Conservation (phyloP, 2,329 filamentous ascomycete species). For the Neofusicoccum sp. region DNA sequence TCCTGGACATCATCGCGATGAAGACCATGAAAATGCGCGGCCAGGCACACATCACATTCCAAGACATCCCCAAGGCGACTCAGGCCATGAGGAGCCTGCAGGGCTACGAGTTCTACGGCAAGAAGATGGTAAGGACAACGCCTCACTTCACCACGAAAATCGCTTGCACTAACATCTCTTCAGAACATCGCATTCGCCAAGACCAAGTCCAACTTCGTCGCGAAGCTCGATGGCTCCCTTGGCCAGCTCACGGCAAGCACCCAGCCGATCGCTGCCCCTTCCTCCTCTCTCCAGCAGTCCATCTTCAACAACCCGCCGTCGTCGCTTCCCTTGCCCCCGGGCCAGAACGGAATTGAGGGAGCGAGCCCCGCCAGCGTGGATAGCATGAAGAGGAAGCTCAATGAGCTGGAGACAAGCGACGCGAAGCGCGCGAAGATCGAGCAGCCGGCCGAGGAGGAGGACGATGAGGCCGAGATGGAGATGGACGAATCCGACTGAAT, state of each 20-base stretch:
- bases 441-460: constrained; percentile 37
- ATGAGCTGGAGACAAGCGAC: constrained; percentile 51
- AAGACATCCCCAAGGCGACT: constrained; percentile 86
- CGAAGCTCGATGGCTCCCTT: constrained; percentile 90
- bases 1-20: constrained; percentile 86
- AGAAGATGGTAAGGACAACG: constrained; percentile 67
- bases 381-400: constrained; percentile 63
- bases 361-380: constrained; percentile 58
- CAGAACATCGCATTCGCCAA: constrained; percentile 92
- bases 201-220: constrained; percentile 80
- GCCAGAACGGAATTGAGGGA: constrained; percentile 44
- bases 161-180: neutral
- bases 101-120: constrained; percentile 81
- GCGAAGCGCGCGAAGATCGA: constrained; percentile 51
- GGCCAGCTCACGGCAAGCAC: constrained; percentile 27
- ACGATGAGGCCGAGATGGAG: constrained; percentile 53
- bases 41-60: constrained; percentile 89
- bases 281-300: constrained; percentile 40
- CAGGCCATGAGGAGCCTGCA: constrained; percentile 89
- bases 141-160: neutral
- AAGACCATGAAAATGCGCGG: constrained; percentile 92
- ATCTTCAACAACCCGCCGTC: constrained; percentile 15
- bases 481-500: constrained; percentile 65
- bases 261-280: constrained; percentile 40
- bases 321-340: constrained; percentile 33